These are phyloP conservation scores for Corinectria fuckeliana DNA, from an alignment of 2,329 filamentous ascomycete species.

Conservation along the genomic window DNA sequence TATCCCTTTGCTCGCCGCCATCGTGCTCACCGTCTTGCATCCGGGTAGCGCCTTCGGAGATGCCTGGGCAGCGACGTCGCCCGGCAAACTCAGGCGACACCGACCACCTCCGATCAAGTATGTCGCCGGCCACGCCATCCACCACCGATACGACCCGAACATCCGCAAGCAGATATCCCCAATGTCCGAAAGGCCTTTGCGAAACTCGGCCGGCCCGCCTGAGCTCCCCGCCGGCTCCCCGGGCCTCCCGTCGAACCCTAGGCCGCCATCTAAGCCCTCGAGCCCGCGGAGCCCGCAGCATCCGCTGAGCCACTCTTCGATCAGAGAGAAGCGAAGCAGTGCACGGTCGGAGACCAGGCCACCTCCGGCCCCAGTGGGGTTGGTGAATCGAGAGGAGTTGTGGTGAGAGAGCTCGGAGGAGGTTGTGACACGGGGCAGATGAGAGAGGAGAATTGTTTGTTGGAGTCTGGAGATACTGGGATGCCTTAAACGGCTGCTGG, in stretches of 20 bases:
- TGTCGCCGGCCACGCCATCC: conserved; percentile 33
- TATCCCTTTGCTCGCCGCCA: conserved; percentile 46
- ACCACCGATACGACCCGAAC: conserved; percentile 44
- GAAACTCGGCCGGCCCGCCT: conserved; percentile 28
- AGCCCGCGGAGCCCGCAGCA: conserved; percentile 18
- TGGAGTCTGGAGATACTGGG: not conserved
- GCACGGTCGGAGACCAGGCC: not conserved
- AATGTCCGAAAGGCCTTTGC: conserved; percentile 26
- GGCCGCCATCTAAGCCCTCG: conserved; percentile 28
- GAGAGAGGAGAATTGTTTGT: not conserved
- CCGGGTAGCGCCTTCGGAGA: conserved; percentile 49
- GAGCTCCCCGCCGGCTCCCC: conserved; percentile 36
- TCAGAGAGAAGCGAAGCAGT: not conserved
- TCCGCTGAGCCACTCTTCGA: not conserved
- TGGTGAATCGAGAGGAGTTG: conserved; percentile 18
- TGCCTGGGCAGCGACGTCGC: conserved; percentile 50
- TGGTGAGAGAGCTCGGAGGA: conserved; percentile 9
- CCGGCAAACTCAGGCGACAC: conserved; percentile 31
- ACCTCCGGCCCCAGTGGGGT: not conserved
- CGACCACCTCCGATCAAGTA: conserved; percentile 29
- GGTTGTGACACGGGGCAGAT: too few species aligned
- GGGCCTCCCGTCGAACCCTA: conserved; percentile 40
- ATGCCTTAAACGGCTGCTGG: conserved; percentile 20
- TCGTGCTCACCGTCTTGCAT: conserved; percentile 46
- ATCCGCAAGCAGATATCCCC: conserved; percentile 42